Evolutionary conservation across 2,329 filamentous ascomycete species (phyloP).

Genomic region (Elsinoe australis): DNA sequence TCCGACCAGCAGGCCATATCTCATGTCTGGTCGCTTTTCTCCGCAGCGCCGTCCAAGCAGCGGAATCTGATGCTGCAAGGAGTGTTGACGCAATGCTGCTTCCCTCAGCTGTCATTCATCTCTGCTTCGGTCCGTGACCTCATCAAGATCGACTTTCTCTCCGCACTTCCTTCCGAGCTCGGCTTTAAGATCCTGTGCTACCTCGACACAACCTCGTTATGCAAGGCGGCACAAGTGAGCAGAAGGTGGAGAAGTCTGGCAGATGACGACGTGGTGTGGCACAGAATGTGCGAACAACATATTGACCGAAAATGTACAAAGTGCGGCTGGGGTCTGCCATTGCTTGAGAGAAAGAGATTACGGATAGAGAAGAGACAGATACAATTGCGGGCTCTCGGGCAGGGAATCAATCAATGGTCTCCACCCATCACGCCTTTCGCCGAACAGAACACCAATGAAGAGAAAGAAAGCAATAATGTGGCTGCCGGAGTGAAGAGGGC

Average conservation of each 20-base stretch:
- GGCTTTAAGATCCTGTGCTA: conserved; percentile 89
- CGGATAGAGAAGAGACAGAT: conserved; percentile 82
- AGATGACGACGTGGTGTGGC: conserved; percentile 97
- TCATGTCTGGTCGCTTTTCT: conserved; percentile 97
- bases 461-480: not conserved
- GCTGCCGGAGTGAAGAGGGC: conserved; percentile 19
- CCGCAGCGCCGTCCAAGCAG: conserved; percentile 86
- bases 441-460: conserved; percentile 26
- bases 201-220: conserved; percentile 87
- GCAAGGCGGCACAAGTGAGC: conserved; percentile 92
- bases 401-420: conserved; percentile 49
- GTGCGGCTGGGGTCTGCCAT: conserved; percentile 88
- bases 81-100: conserved; percentile 93
- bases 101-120: conserved; percentile 89
- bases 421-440: conserved; percentile 44
- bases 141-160: conserved; percentile 94
- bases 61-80: conserved; percentile 94
- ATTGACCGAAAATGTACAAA: conserved; percentile 90
- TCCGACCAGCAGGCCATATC: conserved; percentile 91
- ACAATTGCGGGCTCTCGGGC: conserved; percentile 58
- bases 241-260: conserved; percentile 78
- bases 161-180: conserved; percentile 79
- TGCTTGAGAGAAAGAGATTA: conserved; percentile 80
- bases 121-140: conserved; percentile 86
- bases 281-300: conserved; percentile 96